Conservation (phyloP, 176 grass and related monocot genomes). For the Raddia guianensis region DNA sequence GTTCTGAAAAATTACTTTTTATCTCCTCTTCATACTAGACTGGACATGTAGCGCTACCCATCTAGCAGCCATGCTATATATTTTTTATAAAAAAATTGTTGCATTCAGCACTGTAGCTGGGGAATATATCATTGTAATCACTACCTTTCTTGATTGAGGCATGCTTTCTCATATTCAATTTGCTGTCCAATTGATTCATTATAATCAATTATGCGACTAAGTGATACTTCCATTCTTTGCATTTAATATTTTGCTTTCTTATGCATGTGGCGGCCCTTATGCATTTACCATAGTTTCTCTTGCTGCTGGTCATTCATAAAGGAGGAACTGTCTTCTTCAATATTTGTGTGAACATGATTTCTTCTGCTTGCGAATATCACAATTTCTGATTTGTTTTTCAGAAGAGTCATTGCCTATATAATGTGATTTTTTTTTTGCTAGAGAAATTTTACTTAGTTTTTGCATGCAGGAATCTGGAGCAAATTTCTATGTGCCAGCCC, state of each 20-base stretch:
- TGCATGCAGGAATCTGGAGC: slow-evolving; percentile 76
- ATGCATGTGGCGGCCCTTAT: not conserved
- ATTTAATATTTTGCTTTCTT: not conserved
- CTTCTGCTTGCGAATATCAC: not conserved
- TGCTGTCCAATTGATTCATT: not conserved
- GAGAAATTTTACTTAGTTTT: slow-evolving; percentile 20
- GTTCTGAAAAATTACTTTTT: not conserved
- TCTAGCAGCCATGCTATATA: not conserved
- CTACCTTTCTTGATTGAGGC: not conserved
- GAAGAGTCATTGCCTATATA: not conserved
- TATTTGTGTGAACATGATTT: slow-evolving; percentile 1
- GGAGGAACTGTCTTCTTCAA: not conserved
- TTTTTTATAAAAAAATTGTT: not conserved
- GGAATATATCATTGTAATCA: not conserved
- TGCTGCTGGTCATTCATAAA: not conserved
- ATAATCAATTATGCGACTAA: not conserved
- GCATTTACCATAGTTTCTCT: not conserved
- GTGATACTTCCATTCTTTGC: slow-evolving; percentile 2
- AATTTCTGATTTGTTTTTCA: no score
- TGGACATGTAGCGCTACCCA: not conserved
- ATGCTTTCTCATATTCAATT: not conserved
- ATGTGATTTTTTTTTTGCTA: not conserved
- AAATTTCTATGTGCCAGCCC: slow-evolving; percentile 67
- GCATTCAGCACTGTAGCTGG: not conserved
- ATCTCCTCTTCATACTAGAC: not conserved